Evolutionary conservation across 2,329 filamentous ascomycete genomes (phyloP).

Genomic region (Colletotrichum orchidophilum): DNA sequence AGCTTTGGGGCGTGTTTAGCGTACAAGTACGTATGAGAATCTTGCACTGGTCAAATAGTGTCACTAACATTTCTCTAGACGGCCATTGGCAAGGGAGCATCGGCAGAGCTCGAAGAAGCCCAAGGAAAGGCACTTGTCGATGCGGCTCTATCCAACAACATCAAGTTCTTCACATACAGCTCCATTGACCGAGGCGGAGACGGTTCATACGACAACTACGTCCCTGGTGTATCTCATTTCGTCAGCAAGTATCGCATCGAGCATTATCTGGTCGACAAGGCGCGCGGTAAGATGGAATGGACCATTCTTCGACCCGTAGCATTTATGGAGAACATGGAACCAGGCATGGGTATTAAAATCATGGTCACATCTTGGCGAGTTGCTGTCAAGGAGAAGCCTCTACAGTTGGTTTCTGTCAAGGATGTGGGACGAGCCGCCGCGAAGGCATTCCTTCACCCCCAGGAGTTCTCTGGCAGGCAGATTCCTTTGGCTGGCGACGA

Average conservation of each 20-base stretch:
- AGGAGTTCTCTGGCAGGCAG: slow-evolving; percentile 39
- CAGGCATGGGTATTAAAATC: slow-evolving; percentile 42
- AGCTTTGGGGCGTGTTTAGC: slow-evolving; percentile 63
- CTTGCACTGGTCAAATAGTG: neutral
- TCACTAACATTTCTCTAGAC: neutral
- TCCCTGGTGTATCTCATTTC: slow-evolving; percentile 66
- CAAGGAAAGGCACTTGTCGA: slow-evolving; percentile 66
- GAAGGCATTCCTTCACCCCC: slow-evolving; percentile 46
- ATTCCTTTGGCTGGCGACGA: slow-evolving; percentile 50
- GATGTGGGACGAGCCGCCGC: slow-evolving; percentile 55
- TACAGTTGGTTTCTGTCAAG: slow-evolving; percentile 48
- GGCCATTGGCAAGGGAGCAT: neutral
- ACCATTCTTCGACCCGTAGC: slow-evolving; percentile 66
- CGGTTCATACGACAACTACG: slow-evolving; percentile 54
- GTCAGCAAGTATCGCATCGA: slow-evolving; percentile 66
- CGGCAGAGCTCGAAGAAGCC: slow-evolving; percentile 36
- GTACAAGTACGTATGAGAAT: slow-evolving; percentile 43
- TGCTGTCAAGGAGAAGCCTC: slow-evolving; percentile 39
- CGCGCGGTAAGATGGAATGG: slow-evolving; percentile 55
- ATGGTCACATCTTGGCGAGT: slow-evolving; percentile 43
- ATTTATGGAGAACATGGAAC: slow-evolving; percentile 63
- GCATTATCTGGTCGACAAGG: slow-evolving; percentile 56
- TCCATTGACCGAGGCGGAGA: slow-evolving; percentile 67
- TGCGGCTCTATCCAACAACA: slow-evolving; percentile 57
- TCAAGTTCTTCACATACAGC: slow-evolving; percentile 67